Evolutionary conservation across 2,329 filamentous ascomycete species (phyloP), one percentile per base, ranked within the genome.

Genomic region (Apiospora malaysiana): DNA sequence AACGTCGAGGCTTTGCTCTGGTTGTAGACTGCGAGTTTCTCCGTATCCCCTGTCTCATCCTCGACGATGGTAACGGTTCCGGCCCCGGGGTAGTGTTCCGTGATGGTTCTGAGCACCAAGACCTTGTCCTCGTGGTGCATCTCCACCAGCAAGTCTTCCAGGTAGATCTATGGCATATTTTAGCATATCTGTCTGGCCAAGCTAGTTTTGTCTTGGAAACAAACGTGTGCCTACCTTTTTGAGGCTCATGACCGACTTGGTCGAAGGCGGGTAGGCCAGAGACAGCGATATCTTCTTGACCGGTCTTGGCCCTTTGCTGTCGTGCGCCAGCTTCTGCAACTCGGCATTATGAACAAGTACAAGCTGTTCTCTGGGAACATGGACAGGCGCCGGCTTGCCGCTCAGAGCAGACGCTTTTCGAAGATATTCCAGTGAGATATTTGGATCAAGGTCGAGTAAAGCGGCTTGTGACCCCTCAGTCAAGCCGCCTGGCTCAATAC

Each of bases 21-120:
- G 74, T 82, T 82, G 76, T 82, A 82, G n/a, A 82, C 77, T 47
- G 77, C 78, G 46, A 83, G 68, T 74, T 81, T 82, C 67, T 82
- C 80, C 6, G 76, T 79, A 42, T 79, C 78, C n/a, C 81, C 80
- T 14, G 75, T 72, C 70, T 79, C 78, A 37, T 82, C 81, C 46
- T 82, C 78, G 9, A 81, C 80, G 5, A 83, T 74, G 10, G 79
- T 79, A 23, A 82, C 79, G 0, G 77, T 76, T 0, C 81, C 81
- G 0, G 80, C 80, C 0, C 81, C 80, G 5, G 77, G 72, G 59
- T 78, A 81, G 0, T 80, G 79, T 0, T 77, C 75, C 45, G 77
- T 78, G 23, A 79, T 75, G 0, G 76, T 77, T 59, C 76, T 76
- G n/a, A 82, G 74, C 4, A 81, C 72, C 32, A 82, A 69, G 23